phyloP scores from a whole-genome alignment of 768 basidiomycete genomes.

The Boletus edulis region DNA sequence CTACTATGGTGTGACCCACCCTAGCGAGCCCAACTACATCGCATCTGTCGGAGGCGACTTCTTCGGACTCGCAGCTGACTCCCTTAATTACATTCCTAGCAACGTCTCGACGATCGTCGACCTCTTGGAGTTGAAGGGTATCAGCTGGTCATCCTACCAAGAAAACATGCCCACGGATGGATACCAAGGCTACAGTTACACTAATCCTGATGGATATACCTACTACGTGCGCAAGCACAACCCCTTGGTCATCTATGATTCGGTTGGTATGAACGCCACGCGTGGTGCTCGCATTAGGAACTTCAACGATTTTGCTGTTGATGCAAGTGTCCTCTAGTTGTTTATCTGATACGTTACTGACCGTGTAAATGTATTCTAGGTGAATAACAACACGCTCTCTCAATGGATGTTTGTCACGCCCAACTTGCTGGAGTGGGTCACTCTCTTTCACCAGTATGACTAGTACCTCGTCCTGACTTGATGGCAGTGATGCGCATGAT shows the following conservation, averaged over 20 bases:
- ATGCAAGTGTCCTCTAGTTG: constrained; percentile 29
- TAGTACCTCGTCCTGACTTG: neutral
- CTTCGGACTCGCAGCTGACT: neutral
- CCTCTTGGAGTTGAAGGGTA: constrained; percentile 51
- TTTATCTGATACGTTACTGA: neutral
- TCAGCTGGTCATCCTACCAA: constrained; percentile 61
- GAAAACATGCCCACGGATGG: constrained; percentile 54
- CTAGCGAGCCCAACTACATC: constrained; percentile 58
- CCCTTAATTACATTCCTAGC: constrained; percentile 25
- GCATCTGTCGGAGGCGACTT: neutral
- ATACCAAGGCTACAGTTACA: constrained; percentile 39
- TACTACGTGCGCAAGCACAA: constrained; percentile 57
- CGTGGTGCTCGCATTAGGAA: constrained; percentile 49
- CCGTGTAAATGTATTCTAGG: constrained; percentile 3
- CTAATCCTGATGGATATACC: constrained; percentile 33
- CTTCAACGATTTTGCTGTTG: constrained; percentile 60
- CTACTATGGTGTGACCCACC: constrained; percentile 50
- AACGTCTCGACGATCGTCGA: constrained; percentile 61
- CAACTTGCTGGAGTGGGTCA: constrained; percentile 39
- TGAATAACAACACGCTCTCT: constrained; percentile 42
- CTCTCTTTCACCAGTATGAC: neutral
- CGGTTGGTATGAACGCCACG: constrained; percentile 39
- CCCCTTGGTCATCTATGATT: constrained; percentile 50
- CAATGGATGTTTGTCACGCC: constrained; percentile 66
- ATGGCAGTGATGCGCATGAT: too few relatives aligned